Conservation (phyloP, 345 rosid species). For the Melaleuca alternifolia region DNA sequence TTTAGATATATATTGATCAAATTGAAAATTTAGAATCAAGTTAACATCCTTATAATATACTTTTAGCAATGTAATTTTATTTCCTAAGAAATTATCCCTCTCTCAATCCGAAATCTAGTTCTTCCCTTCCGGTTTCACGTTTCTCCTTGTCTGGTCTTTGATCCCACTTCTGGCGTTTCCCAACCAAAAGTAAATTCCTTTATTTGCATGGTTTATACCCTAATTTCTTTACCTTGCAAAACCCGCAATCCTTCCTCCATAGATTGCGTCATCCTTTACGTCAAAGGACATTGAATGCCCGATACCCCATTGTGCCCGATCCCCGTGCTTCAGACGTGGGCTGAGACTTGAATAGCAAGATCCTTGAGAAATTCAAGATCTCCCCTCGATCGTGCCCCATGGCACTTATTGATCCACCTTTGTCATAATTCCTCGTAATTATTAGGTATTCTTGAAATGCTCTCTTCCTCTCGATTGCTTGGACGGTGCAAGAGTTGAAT, state of each 20-base stretch:
- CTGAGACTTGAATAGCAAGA: not conserved
- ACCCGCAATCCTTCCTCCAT: not conserved
- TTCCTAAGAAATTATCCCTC: not conserved
- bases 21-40: fast-evolving
- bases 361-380: not conserved
- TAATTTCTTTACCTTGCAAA: not conserved
- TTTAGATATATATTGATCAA: too few species aligned
- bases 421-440: not conserved
- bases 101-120: not conserved
- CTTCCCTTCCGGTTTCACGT: not conserved
- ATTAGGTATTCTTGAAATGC: not conserved
- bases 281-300: not conserved
- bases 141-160: not conserved
- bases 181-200: not conserved
- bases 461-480: not conserved
- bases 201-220: not conserved
- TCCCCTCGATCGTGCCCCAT: not conserved
- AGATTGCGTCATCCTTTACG: not conserved
- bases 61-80: too few species aligned
- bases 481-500: not conserved
- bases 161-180: not conserved
- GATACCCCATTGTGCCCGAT: not conserved
- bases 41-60: not conserved
- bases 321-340: not conserved
- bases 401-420: not conserved